Percentiles rank a stretch among this genome's conserved stretches.
These are phyloP conservation scores for Coemansia sp. DNA, from an alignment of 192 early-diverging fungal genomes.

Conservation along the genomic window DNA sequence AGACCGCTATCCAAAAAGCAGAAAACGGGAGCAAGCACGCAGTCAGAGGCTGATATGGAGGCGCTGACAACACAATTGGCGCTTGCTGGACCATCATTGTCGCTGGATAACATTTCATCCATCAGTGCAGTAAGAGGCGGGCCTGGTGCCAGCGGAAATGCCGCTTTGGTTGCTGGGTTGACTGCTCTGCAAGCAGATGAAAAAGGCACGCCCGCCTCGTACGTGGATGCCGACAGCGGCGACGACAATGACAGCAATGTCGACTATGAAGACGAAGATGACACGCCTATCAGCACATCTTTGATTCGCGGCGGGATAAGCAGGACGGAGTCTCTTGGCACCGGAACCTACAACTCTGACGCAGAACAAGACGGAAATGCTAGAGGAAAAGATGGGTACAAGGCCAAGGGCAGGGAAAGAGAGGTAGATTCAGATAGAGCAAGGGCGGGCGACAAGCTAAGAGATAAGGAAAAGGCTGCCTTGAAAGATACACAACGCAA, in stretches of 20 bases:
- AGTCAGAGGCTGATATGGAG: constrained; percentile 18
- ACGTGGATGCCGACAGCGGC: constrained; percentile 10
- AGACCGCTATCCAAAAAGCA: constrained; percentile 17
- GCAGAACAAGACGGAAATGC: not conserved
- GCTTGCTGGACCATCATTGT: constrained; percentile 15
- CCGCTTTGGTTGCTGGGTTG: constrained; percentile 6
- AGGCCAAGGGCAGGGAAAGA: not conserved
- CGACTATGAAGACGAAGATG: constrained; percentile 6
- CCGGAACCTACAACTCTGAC: constrained; percentile 11
- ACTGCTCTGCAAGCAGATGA: constrained; percentile 1
- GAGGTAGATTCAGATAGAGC: not conserved
- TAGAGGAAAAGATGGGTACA: not conserved
- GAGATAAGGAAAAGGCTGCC: constrained; percentile 8
- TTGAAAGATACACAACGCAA: constrained; percentile 19
- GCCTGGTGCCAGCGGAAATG: constrained; percentile 5
- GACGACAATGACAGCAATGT: not conserved
- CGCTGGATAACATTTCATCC: constrained; percentile 19
- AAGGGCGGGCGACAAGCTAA: constrained; percentile 5
- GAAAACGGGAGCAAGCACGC: constrained; percentile 13
- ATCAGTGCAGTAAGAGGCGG: constrained; percentile 6
- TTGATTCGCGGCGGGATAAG: constrained; percentile 19
- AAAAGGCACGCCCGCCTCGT: constrained; percentile 5
- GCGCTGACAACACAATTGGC: constrained; percentile 8
- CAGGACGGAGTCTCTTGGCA: constrained; percentile 24
- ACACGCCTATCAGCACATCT: constrained; percentile 6